Conservation (phyloP, 345 rosid genomes). For the Geranium brycei region DNA sequence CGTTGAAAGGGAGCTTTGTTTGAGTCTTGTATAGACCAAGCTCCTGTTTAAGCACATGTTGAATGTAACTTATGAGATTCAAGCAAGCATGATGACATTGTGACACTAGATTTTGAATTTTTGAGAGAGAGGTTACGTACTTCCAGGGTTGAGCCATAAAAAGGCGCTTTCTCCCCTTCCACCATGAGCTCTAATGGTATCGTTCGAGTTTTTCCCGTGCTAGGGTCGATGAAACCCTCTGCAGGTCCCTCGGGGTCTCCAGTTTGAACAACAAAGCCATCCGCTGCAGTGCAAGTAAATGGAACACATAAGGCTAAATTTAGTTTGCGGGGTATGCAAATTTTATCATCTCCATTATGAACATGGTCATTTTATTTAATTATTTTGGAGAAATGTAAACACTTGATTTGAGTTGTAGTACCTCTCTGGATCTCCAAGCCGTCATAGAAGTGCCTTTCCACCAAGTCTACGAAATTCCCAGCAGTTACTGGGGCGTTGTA, state of each 20-base stretch:
- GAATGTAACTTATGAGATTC: background rate
- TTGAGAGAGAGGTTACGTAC: constrained; percentile 23
- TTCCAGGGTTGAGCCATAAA: constrained; percentile 75
- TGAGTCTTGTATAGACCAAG: constrained; percentile 97
- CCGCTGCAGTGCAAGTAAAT: constrained; percentile 39
- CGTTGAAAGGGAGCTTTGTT: constrained; percentile 90
- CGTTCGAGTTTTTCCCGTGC: constrained; percentile 77
- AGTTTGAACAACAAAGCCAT: constrained; percentile 97
- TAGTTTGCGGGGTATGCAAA: background rate
- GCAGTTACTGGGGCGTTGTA: constrained; percentile 94
- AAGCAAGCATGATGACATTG: background rate
- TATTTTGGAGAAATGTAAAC: background rate
- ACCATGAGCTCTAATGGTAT: constrained; percentile 85
- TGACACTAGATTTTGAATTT: background rate
- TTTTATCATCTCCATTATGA: no score
- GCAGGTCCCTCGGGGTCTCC: constrained; percentile 99
- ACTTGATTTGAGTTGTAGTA: constrained; percentile 7
- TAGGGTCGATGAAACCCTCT: constrained; percentile 88
- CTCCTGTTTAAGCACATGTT: constrained; percentile 35
- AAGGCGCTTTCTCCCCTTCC: constrained; percentile 60
- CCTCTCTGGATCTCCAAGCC: constrained; percentile 99
- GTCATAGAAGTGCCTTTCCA: constrained; percentile 83
- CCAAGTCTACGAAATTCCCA: constrained; percentile 88
- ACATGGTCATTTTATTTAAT: background rate
- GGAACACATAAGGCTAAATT: background rate